Percentiles rank a stretch among this genome's conserved stretches.
These are phyloP conservation scores for Teratosphaeria nubilosa DNA, from an alignment of 2,329 filamentous ascomycete species.

Conservation along the genomic window DNA sequence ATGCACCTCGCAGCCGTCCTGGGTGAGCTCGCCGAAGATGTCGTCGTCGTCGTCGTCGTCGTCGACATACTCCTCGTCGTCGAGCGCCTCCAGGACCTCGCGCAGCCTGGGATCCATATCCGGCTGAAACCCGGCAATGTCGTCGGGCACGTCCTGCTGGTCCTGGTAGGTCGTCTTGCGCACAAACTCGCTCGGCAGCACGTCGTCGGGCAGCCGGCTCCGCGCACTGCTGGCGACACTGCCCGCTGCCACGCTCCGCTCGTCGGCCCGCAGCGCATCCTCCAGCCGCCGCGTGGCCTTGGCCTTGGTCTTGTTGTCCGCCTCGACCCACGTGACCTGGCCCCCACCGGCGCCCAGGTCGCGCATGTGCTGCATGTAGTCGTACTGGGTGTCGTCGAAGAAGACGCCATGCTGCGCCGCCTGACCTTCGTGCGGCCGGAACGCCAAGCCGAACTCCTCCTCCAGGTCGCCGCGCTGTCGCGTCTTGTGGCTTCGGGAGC, in stretches of 20 bases:
- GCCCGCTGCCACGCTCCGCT: slow-evolving; percentile 32
- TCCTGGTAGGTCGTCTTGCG: slow-evolving; percentile 74
- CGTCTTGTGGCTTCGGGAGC: slow-evolving; percentile 20
- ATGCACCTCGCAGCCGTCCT: slow-evolving; percentile 64
- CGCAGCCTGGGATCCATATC: slow-evolving; percentile 93
- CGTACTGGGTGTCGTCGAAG: slow-evolving; percentile 90
- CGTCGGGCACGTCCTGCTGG: slow-evolving; percentile 86
- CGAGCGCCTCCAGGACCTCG: slow-evolving; percentile 84
- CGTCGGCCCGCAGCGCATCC: slow-evolving; percentile 58
- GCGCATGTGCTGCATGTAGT: slow-evolving; percentile 98
- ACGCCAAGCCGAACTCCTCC: slow-evolving; percentile 55
- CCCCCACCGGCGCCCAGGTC: slow-evolving; percentile 59
- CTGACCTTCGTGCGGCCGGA: slow-evolving; percentile 88
- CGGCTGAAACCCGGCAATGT: slow-evolving; percentile 85
- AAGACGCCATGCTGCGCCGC: slow-evolving; percentile 89
- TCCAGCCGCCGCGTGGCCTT: slow-evolving; percentile 74
- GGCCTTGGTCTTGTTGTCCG: slow-evolving; percentile 47
- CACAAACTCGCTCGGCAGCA: slow-evolving; percentile 71
- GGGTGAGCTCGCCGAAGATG: slow-evolving; percentile 64
- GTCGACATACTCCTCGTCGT: slow-evolving; percentile 91
- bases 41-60: slow-evolving; percentile 62
- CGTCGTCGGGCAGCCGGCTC: slow-evolving; percentile 57
- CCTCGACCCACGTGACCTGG: slow-evolving; percentile 74
- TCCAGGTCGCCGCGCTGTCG: slow-evolving; percentile 62
- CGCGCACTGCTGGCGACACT: slow-evolving; percentile 29